Evolutionary conservation across 2,329 filamentous ascomycete species (phyloP).

Genomic region (Neonectria neomacrospora): DNA sequence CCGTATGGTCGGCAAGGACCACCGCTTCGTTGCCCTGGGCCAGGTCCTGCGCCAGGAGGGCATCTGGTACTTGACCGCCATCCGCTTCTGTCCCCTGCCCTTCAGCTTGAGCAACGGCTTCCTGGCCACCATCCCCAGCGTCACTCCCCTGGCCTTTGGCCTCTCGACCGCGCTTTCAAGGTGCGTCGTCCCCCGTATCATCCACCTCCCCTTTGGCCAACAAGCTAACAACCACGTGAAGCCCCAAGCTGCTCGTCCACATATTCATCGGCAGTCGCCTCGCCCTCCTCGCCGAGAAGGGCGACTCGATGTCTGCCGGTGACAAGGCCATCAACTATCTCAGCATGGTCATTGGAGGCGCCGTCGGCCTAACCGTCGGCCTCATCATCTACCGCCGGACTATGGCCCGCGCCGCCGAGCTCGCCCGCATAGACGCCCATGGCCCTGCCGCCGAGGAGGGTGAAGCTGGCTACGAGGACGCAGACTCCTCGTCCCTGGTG

Average conservation of each 20-base stretch:
- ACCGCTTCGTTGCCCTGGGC: constrained; percentile 86
- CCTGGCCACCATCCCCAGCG: constrained; percentile 90
- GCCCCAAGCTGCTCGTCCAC: constrained; percentile 89
- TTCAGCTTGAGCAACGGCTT: constrained; percentile 96
- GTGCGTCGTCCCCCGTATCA: constrained; percentile 46
- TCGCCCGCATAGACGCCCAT: constrained; percentile 59
- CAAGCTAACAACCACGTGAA: constrained; percentile 42
- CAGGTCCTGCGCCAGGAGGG: constrained; percentile 92
- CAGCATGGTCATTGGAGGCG: constrained; percentile 77
- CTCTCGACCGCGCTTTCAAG: constrained; percentile 83
- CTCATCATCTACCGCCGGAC: constrained; percentile 84
- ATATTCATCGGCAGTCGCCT: constrained; percentile 91
- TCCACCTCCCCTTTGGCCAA: background rate
- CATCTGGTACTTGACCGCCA: constrained; percentile 87
- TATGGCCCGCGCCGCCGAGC: constrained; percentile 70
- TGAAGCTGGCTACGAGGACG: constrained; percentile 55
- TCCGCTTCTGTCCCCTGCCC: constrained; percentile 90
- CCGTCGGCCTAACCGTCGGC: constrained; percentile 80
- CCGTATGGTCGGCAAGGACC: constrained; percentile 82
- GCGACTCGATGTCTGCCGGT: constrained; percentile 81
- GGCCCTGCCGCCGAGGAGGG: constrained; percentile 48
- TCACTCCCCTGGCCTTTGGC: constrained; percentile 79
- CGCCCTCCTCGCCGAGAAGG: constrained; percentile 83
- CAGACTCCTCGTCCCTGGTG: constrained; percentile 54
- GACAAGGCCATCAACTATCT: constrained; percentile 87